phyloP scores from a whole-genome alignment of 2,329 filamentous ascomycete genomes.

The Penicillium hordei region DNA sequence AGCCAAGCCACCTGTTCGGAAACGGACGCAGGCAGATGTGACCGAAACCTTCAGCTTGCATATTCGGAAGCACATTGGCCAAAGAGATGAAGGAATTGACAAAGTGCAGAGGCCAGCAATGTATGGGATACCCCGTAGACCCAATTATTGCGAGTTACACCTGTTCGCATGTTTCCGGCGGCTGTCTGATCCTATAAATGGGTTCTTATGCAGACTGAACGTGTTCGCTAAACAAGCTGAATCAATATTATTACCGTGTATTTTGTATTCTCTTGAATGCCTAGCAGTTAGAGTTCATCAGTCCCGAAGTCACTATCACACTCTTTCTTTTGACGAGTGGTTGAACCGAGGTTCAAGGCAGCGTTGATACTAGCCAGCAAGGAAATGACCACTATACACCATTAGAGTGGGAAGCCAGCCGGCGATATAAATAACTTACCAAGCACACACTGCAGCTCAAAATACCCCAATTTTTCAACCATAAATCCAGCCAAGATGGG shows the following conservation, averaged over 20 bases:
- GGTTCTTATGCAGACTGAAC: neutral
- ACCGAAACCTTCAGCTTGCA: neutral
- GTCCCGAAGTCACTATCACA: neutral
- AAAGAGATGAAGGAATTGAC: neutral
- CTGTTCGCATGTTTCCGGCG: neutral
- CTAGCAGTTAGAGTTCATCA: neutral
- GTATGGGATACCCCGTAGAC: neutral
- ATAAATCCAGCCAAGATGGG: constrained; percentile 18
- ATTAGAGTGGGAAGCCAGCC: neutral
- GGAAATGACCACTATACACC: neutral
- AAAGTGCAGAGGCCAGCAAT: neutral
- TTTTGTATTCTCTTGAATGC: neutral
- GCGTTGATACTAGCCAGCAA: constrained; percentile 1
- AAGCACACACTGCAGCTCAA: constrained; percentile 15
- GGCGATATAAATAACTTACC: neutral
- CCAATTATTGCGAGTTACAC: neutral
- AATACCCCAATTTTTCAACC: constrained; percentile 15
- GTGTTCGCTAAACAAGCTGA: neutral
- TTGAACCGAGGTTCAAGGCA: neutral
- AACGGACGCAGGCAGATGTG: neutral
- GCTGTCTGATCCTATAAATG: neutral
- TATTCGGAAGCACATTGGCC: neutral
- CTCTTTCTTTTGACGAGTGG: neutral
- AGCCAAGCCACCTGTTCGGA: neutral
- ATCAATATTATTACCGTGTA: neutral